phyloP scores from a whole-genome alignment of 805 yeast genomes.

The Sugiyamaella smithiae region DNA sequence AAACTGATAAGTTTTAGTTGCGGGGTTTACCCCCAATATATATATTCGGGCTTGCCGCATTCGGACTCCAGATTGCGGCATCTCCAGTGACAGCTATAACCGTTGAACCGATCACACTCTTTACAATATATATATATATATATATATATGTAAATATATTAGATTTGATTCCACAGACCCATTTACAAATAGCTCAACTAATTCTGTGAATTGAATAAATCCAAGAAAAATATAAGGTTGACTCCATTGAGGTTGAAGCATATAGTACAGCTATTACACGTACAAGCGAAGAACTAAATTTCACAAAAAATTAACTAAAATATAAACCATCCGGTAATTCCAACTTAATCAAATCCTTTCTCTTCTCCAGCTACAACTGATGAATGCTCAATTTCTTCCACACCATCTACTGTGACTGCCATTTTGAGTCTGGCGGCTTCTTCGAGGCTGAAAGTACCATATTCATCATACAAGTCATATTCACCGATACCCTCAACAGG shows the following conservation, averaged over 20 bases:
- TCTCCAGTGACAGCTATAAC: neutral
- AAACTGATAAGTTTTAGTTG: neutral
- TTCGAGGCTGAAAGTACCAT: conserved; percentile 38
- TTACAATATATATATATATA: too few species aligned
- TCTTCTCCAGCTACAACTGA: neutral
- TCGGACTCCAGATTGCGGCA: conserved; percentile 1
- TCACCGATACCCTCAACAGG: conserved; percentile 31
- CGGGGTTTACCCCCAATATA: neutral
- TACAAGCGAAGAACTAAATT: too few species aligned
- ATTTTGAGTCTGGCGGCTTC: conserved; percentile 37
- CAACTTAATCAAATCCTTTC: conserved; percentile 1
- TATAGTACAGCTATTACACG: too few species aligned
- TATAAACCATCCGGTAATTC: neutral
- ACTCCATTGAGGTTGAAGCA: too few species aligned
- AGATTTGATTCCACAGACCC: too few species aligned
- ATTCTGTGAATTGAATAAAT: too few species aligned
- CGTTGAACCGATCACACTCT: too few species aligned
- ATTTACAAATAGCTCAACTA: too few species aligned
- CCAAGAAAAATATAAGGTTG: too few species aligned
- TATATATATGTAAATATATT: neutral
- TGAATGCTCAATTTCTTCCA: neutral
- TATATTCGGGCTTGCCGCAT: neutral
- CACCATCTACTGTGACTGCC: neutral
- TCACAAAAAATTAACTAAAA: too few species aligned
- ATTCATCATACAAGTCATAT: conserved; percentile 39